Conservation (phyloP, 2,329 filamentous ascomycete genomes). For the Acrocalymma vagum region DNA sequence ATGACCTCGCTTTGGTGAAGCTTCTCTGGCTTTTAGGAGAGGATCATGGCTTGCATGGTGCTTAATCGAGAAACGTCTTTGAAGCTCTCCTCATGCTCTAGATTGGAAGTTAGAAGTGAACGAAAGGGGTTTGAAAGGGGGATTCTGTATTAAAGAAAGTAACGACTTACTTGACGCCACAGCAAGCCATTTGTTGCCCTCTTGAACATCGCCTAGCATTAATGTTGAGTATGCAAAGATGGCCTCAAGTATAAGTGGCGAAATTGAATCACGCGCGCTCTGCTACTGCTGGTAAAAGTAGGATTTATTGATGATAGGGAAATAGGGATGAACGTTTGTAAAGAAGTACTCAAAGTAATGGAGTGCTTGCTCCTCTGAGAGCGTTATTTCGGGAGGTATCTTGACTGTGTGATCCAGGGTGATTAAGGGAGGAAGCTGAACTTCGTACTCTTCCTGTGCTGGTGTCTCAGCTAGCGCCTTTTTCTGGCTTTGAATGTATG, state of each 20-base stretch:
- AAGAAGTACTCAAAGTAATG: conserved; percentile 94
- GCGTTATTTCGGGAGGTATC: conserved; percentile 94
- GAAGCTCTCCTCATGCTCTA: conserved; percentile 90
- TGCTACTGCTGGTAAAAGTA: conserved; percentile 92
- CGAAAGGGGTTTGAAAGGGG: too few species aligned
- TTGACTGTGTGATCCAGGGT: conserved; percentile 79
- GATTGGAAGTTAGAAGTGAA: conserved; percentile 22
- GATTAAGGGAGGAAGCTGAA: conserved; percentile 72
- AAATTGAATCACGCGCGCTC: conserved; percentile 81
- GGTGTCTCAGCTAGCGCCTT: conserved; percentile 66
- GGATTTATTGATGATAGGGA: conserved; percentile 84
- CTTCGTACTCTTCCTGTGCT: conserved; percentile 75
- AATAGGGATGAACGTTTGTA: conserved; percentile 87
- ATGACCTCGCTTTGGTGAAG: conserved; percentile 91
- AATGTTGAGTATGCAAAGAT: conserved; percentile 90
- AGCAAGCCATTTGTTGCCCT: conserved; percentile 92
- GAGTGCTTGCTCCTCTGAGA: conserved; percentile 80
- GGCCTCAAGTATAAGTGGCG: conserved; percentile 86
- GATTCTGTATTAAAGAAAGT: too few species aligned
- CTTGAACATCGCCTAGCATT: conserved; percentile 81
- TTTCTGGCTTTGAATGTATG: conserved; percentile 78
- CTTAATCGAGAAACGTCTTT: conserved; percentile 91
- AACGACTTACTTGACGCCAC: conserved; percentile 78
- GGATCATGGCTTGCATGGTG: conserved; percentile 87
- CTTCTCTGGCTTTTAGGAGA: conserved; percentile 92